Percentiles rank a stretch among this genome's conserved stretches.
Conservation (phyloP, 768 basidiomycete species). For the Russula sp. region DNA sequence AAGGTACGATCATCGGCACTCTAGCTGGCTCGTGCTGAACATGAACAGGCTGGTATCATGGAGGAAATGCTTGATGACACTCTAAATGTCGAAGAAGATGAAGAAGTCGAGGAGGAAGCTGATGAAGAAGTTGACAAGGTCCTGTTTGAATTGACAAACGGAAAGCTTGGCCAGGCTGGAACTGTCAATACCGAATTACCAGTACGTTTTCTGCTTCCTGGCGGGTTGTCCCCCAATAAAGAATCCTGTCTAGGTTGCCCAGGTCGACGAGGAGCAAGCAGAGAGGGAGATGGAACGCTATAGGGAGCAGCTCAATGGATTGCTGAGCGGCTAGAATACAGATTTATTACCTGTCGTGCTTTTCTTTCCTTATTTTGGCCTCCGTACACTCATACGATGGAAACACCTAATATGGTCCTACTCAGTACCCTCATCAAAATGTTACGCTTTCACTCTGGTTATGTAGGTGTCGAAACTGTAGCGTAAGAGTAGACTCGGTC, state of each 20-base stretch:
- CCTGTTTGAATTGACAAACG: conserved; percentile 89
- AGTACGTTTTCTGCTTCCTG: conserved; percentile 42
- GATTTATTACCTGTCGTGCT: background rate
- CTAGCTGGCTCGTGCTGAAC: conserved; percentile 14
- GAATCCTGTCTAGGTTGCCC: conserved; percentile 39
- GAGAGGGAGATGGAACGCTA: conserved; percentile 89
- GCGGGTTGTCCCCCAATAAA: background rate
- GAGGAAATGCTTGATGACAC: conserved; percentile 97
- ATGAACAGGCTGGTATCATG: conserved; percentile 86
- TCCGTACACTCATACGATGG: background rate
- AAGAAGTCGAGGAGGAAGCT: conserved; percentile 93
- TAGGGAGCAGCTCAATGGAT: conserved; percentile 80
- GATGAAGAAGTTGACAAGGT: conserved; percentile 97
- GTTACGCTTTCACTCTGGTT: background rate
- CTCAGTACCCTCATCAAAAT: background rate
- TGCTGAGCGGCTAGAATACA: conserved; percentile 55
- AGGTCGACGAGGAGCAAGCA: conserved; percentile 76
- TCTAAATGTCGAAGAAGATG: conserved; percentile 87
- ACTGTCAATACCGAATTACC: conserved; percentile 66
- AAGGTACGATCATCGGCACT: conserved; percentile 48
- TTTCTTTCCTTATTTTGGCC: background rate
- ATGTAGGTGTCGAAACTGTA: no score
- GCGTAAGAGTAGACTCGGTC: background rate
- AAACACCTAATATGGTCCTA: background rate
- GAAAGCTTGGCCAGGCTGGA: conserved; percentile 87